Evolutionary conservation across 164 flowering plant species (phyloP).

Genomic region (Sextonia rubra): DNA sequence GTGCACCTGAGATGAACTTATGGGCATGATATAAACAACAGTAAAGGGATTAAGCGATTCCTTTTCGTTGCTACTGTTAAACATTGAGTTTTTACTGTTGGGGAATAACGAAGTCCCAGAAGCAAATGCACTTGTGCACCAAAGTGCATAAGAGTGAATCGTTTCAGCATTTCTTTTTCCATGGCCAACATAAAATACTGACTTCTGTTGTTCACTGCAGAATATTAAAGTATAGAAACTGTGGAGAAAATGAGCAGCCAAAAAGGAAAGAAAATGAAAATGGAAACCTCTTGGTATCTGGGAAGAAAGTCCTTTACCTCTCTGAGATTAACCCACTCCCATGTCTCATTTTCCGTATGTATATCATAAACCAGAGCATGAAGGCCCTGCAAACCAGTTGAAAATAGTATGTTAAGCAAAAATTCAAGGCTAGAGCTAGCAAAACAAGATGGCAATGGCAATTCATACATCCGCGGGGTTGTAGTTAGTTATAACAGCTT

Average conservation of each 20-base stretch:
- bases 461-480: conserved; percentile 54
- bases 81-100: too few species aligned
- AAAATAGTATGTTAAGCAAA: conserved; percentile 9
- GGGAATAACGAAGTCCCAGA: background rate
- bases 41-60: too few species aligned
- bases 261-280: background rate
- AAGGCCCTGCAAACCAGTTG: conserved; percentile 38
- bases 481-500: conserved; percentile 81
- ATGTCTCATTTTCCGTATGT: conserved; percentile 35
- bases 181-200: background rate
- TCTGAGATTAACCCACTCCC: conserved; percentile 55
- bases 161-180: background rate
- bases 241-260: background rate
- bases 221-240: background rate
- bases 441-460: background rate
- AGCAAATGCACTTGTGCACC: background rate
- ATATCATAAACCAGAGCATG: conserved; percentile 55
- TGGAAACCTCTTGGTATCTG: background rate
- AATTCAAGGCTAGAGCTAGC: background rate
- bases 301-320: conserved; percentile 31
- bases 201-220: background rate
- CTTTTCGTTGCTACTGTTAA: too few species aligned
- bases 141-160: background rate
- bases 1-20: background rate
- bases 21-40: too few species aligned